These are phyloP conservation scores for Xylariaceae sp. DNA, from an alignment of 2,329 filamentous ascomycete genomes.

Conservation along the genomic window DNA sequence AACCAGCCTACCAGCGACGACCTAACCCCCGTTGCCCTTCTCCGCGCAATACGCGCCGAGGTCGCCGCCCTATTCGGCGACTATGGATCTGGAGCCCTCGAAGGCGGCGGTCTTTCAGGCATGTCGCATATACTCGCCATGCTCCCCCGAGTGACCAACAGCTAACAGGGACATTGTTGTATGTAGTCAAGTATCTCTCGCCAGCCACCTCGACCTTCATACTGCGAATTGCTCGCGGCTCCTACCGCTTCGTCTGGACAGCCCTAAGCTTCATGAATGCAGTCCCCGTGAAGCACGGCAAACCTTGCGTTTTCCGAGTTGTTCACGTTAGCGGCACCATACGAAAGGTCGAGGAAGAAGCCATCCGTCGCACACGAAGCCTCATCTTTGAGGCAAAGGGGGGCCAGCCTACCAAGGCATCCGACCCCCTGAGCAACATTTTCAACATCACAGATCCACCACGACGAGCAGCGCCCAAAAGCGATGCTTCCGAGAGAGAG, in stretches of 20 bases:
- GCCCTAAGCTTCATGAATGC: constrained; percentile 75
- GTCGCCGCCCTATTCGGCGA: constrained; percentile 78
- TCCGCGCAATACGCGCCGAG: constrained; percentile 66
- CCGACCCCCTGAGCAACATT: constrained; percentile 38
- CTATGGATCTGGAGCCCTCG: constrained; percentile 73
- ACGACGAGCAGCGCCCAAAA: constrained; percentile 16
- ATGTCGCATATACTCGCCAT: constrained; percentile 22
- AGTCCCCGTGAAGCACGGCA: constrained; percentile 57
- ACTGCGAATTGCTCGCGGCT: constrained; percentile 72
- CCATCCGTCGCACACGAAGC: constrained; percentile 69
- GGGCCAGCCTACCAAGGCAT: constrained; percentile 26
- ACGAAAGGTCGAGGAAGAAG: constrained; percentile 84
- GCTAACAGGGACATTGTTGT: constrained; percentile 20
- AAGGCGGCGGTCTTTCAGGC: constrained; percentile 63
- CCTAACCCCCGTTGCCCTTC: constrained; percentile 61
- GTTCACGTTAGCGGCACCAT: constrained; percentile 90
- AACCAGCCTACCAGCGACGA: constrained; percentile 73
- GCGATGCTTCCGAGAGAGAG: constrained; percentile 43
- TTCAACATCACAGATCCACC: constrained; percentile 32
- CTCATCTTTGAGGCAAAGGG: constrained; percentile 65
- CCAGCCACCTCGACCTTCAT: constrained; percentile 93
- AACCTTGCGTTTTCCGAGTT: constrained; percentile 75
- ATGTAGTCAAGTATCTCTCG: constrained; percentile 83
- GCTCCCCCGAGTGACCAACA: not conserved
- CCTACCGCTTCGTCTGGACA: constrained; percentile 87